Evolutionary conservation across 495 filamentous ascomycete genomes (phyloP), one percentile per base, ranked within the genome.

Genomic region (Penicillium bovifimosum): DNA sequence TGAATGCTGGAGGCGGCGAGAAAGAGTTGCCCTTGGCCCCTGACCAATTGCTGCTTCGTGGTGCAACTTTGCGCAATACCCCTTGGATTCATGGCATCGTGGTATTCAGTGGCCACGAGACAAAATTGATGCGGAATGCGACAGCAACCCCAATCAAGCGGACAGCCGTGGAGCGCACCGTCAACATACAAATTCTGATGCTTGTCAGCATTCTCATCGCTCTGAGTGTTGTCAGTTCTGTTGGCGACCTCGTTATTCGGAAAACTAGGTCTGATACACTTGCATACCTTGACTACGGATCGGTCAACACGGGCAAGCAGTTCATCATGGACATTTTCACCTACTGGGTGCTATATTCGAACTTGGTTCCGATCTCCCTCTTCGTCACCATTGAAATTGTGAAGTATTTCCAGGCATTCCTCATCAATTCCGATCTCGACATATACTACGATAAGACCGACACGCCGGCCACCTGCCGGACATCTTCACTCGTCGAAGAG

Each of bases 331-430:
- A 98, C 68, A 87, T 98, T 49, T 87, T 96, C 67, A 98, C 93
- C 5, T 96, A 96, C 67, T 98, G 93, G 93, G 91, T 97, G 9
- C 75, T 98, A n/a, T 98, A 96, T 66, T 97, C 93, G 9, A 91
- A 96, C 53, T 73, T 98, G 48, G 92, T 98, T 49, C 93, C 93
- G 11, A 97, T 98, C 64, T 96, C 90, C 32, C 84, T 98, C 5
- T 98, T 98, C 69, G 95, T 98, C 58, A 98, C 95, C 0, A 84
- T 98, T 61, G 93, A 98, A 75, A 80, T 98, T 50, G 91, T 98
- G 76, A 97, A 97, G 69, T 97, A 97, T 59, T 95, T 84, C 73
- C 90, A 95, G 51, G 95, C 91, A n/a, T 91, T 88, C 60, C 80
- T 99, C 35, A 97, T 99, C 67, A 95, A 96, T 60, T 90, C 90